Percentiles rank a stretch among this genome's conserved stretches.
Evolutionary conservation across 345 rosid genomes (phyloP).

Genomic region (Bruguiera gymnorhiza): DNA sequence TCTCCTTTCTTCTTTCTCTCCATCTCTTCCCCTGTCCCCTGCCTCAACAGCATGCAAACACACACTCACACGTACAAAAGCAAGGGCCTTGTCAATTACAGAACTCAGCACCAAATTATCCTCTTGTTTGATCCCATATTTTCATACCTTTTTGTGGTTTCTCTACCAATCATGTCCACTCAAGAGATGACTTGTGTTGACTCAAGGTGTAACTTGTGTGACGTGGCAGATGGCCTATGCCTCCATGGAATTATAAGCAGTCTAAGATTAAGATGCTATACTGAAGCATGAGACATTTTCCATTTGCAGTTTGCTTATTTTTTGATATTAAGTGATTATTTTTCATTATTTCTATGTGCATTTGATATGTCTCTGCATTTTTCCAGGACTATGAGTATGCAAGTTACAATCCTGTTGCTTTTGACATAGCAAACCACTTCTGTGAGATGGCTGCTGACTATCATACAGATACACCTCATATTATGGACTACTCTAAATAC

Average conservation of each 20-base stretch:
- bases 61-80: too few relatives aligned
- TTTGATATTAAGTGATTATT: neutral
- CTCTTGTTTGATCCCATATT: too few relatives aligned
- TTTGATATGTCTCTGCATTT: too few relatives aligned
- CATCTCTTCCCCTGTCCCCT: too few relatives aligned
- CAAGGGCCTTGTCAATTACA: too few relatives aligned
- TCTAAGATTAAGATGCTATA: neutral
- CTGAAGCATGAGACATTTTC: neutral
- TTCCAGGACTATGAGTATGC: conserved; percentile 35
- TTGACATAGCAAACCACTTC: conserved; percentile 36
- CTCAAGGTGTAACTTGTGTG: neutral
- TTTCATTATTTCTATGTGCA: conserved; percentile 1
- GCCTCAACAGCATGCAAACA: too few relatives aligned
- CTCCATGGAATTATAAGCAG: neutral
- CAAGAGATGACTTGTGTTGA: neutral
- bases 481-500: conserved; percentile 29
- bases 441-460: conserved; percentile 39
- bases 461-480: conserved; percentile 31
- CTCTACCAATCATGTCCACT: too few relatives aligned
- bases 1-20: too few relatives aligned
- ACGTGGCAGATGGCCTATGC: neutral
- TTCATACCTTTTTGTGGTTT: too few relatives aligned
- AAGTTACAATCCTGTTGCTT: conserved; percentile 34
- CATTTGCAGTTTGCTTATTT: neutral
- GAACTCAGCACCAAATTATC: too few relatives aligned